Percentiles rank a stretch among this genome's conserved stretches.
Conservation (phyloP, 768 basidiomycete genomes). For the Cyclocybe cylindracea region DNA sequence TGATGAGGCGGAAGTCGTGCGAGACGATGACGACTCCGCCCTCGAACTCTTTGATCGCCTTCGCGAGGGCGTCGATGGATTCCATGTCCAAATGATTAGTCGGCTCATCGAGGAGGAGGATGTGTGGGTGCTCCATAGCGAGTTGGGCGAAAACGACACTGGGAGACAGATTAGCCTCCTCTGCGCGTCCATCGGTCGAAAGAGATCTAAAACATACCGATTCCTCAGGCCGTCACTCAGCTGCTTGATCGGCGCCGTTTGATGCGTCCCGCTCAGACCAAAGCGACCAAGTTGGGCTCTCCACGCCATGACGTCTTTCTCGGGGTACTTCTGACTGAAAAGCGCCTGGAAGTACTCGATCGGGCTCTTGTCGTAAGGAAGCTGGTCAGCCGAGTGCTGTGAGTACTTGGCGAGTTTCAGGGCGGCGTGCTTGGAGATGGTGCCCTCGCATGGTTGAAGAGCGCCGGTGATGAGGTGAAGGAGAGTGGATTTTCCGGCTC, state of each 20-base stretch:
- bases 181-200: background rate
- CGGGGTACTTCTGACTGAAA: conserved; percentile 84
- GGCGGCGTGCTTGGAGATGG: conserved; percentile 82
- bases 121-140: conserved; percentile 96
- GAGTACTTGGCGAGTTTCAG: conserved; percentile 98
- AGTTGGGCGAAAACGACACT: conserved; percentile 96
- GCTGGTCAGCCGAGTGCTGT: conserved; percentile 97
- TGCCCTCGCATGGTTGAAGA: conserved; percentile 81
- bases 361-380: conserved; percentile 89
- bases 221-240: conserved; percentile 96
- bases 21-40: conserved; percentile 99
- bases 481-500: conserved; percentile 68
- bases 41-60: conserved; percentile 94
- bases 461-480: conserved; percentile 59
- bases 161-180: conserved; percentile 10
- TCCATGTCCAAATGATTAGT: conserved; percentile 99
- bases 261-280: conserved; percentile 92
- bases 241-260: conserved; percentile 91
- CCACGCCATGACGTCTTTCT: conserved; percentile 92
- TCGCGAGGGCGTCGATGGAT: conserved; percentile 94
- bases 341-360: conserved; percentile 91
- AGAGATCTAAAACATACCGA: conserved; percentile 52
- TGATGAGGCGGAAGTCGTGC: conserved; percentile 98
- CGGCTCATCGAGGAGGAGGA: conserved; percentile 90
- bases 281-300: conserved; percentile 93